Conservation (phyloP, 805 yeast genomes). For the Ogataea ramenticola region DNA sequence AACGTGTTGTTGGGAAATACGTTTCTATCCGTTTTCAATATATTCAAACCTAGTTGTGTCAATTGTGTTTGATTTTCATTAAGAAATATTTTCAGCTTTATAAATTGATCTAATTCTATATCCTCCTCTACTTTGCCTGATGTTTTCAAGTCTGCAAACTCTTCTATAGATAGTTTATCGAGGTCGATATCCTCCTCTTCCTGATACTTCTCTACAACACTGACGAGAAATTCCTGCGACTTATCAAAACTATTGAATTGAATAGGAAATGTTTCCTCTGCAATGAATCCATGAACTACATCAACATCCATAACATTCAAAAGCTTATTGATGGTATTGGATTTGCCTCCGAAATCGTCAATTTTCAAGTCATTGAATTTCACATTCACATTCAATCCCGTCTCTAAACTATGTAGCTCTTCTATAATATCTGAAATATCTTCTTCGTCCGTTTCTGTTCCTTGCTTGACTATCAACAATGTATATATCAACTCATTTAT, state of each 20-base stretch:
- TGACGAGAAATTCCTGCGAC: conserved; percentile 22
- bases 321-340: conserved; percentile 13
- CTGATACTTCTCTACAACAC: conserved; percentile 9
- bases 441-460: conserved; percentile 3
- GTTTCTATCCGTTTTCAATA: conserved; percentile 27
- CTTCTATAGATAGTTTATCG: conserved; percentile 3
- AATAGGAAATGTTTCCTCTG: conserved; percentile 2
- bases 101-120: conserved; percentile 4
- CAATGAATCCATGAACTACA: conserved; percentile 71
- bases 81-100: conserved; percentile 33
- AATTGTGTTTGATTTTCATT: conserved; percentile 66
- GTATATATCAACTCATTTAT: conserved; percentile 44
- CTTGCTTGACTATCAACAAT: conserved; percentile 27
- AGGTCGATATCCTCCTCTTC: conserved; percentile 2
- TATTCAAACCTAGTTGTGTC: conserved; percentile 56
- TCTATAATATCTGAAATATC: conserved; percentile 36
- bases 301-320: conserved; percentile 18
- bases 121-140: neutral
- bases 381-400: conserved; percentile 72
- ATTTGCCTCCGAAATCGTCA: conserved; percentile 12
- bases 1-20: conserved; percentile 45
- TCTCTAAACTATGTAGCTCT: conserved; percentile 53
- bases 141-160: neutral
- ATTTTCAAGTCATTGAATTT: conserved; percentile 38
- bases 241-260: conserved; percentile 17